Evolutionary conservation across 2,329 filamentous ascomycete species (phyloP).

Genomic region (Fusarium bactridioides): DNA sequence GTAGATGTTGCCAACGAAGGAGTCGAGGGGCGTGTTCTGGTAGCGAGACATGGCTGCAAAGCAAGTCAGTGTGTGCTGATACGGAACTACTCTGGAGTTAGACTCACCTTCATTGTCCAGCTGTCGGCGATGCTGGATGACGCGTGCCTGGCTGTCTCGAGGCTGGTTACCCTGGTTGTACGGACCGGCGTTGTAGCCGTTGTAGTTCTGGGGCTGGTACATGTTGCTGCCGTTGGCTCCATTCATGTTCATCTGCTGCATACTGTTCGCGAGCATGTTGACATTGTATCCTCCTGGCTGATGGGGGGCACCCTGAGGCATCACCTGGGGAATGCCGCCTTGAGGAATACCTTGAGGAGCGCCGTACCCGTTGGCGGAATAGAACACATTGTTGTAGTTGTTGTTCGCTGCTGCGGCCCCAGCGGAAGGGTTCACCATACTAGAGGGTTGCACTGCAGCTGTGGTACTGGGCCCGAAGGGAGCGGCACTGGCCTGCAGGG

Average conservation of each 20-base stretch:
- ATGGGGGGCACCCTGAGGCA: constrained; percentile 30
- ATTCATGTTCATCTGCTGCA: constrained; percentile 70
- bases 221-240: constrained; percentile 52
- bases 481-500: constrained; percentile 80
- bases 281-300: constrained; percentile 43
- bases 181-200: constrained; percentile 61
- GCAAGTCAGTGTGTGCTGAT: constrained; percentile 40
- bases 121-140: constrained; percentile 78
- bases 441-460: constrained; percentile 41
- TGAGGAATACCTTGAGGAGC: constrained; percentile 39
- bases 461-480: constrained; percentile 74
- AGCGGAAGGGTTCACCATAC: constrained; percentile 38
- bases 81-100: background rate
- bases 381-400: constrained; percentile 47
- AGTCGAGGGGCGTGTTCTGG: constrained; percentile 82
- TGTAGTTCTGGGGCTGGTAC: constrained; percentile 67
- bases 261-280: constrained; percentile 69
- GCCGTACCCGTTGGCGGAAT: constrained; percentile 43
- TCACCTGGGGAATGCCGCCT: constrained; percentile 12
- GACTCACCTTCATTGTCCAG: constrained; percentile 74
- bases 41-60: constrained; percentile 75
- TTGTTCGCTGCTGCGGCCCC: constrained; percentile 37
- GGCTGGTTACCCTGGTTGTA: constrained; percentile 62
- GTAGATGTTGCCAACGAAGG: constrained; percentile 84
- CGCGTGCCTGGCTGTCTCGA: constrained; percentile 78